Evolutionary conservation across 140 eudicot genomes (phyloP), one percentile per base, ranked within the genome.

Genomic region (Cichorium intybus): DNA sequence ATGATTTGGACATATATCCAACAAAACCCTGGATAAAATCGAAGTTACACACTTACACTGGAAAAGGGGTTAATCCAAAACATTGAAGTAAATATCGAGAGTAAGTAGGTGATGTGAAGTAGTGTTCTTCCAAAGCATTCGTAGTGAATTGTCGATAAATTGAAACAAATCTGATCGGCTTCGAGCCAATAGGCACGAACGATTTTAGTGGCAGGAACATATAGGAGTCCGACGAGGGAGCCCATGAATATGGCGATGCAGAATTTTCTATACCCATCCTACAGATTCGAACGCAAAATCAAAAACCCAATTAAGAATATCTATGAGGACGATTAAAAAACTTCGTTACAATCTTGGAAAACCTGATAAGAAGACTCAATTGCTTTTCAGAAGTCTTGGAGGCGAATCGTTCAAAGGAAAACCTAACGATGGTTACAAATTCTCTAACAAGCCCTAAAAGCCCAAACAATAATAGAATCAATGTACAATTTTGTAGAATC

Each of bases 121-220:
- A 93, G 71, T 67, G 66, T 75, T 75, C 95, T 82, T 15, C 80
- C 88, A 62, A 81, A 70, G 88, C 84, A 88, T 29, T 90, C 93
- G 64, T 95, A 85, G 23, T 87, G 82, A 56, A 85, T 80, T 61
- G 88, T 88, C 2, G 94, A 79, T 50, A 93, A 76, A 83, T 88
- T 85, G 34, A 88, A 83, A 16, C 87, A 85, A 43, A 80, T 81
- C 77, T 93, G 99, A 82, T 93, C 97, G 0, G 99, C 85, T 17
- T 95, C 99, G 5, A 93, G 89, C 99, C 99, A 93, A 75, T 88
- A 85, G 1, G 97, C 82, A 3, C 93, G 85, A 0, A 94, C 85
- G 49, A 56, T 77, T 75, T 80, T 78, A 39, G 73, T 61, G 11
- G 93, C 88, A 0, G 95, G 97, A 56, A 83, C 73, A 58, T 83